These are phyloP conservation scores for Phialophora tarda DNA, from an alignment of 2,329 filamentous ascomycete species.

Conservation along the genomic window DNA sequence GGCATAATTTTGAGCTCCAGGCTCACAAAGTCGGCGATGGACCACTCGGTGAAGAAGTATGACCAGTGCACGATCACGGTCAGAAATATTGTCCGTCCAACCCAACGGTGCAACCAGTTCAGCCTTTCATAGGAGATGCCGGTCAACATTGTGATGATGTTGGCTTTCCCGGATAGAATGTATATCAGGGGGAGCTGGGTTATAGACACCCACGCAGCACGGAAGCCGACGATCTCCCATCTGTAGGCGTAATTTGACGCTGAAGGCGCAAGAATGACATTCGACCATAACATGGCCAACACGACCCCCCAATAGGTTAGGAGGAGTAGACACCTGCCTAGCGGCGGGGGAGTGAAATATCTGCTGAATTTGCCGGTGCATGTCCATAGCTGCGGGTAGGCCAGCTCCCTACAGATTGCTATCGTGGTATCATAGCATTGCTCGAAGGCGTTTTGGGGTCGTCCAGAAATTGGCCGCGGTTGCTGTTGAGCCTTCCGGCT, in stretches of 20 bases:
- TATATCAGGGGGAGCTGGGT: constrained; percentile 62
- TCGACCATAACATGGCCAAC: constrained; percentile 36
- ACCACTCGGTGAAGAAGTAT: constrained; percentile 61
- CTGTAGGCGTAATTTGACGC: constrained; percentile 40
- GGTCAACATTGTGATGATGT: constrained; percentile 57
- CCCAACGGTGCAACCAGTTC: constrained; percentile 61
- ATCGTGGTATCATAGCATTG: constrained; percentile 34
- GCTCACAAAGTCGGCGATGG: constrained; percentile 56
- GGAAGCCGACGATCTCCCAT: constrained; percentile 64
- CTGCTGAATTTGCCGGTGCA: constrained; percentile 27
- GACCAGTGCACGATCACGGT: constrained; percentile 62
- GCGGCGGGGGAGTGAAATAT: constrained; percentile 34
- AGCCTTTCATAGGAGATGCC: constrained; percentile 58
- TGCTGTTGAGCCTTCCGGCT: constrained; percentile 20
- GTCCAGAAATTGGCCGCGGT: constrained; percentile 23
- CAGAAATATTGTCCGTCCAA: constrained; percentile 58
- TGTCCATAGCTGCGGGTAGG: constrained; percentile 34
- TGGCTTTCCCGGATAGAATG: constrained; percentile 62
- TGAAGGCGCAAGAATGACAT: constrained; percentile 32
- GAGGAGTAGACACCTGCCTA: constrained; percentile 35
- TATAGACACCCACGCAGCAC: constrained; percentile 60
- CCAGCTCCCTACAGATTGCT: constrained; percentile 30
- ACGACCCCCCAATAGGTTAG: constrained; percentile 34
- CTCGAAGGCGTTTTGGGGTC: constrained; percentile 30
- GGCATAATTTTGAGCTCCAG: constrained; percentile 56